Base-by-base conservation (phyloP, 805 yeast genomes). In the Teunomyces lycoperdinae region DNA sequence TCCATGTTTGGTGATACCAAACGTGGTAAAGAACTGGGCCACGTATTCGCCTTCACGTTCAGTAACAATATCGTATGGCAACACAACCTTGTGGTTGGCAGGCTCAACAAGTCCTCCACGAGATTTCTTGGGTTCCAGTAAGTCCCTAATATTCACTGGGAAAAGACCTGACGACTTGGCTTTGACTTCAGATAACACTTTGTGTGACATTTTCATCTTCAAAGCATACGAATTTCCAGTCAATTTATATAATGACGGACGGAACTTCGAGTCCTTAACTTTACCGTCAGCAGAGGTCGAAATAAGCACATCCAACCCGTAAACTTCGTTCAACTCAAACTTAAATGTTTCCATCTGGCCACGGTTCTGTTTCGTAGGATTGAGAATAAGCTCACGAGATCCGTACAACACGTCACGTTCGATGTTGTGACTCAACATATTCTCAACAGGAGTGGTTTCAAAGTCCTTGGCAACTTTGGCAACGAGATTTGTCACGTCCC, bases 71-170 rank as follows among this genome's bases (percentile, higher is more conserved):
- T 85, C 91, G 64, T 85, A 85, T 42, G 88, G 81, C 62, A 77
- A 75, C 60, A 85, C 74, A 38, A 84, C 79, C 51, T 79, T 76
- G 68, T 85, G 91, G 74, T 75, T 80, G 47, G 75, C 71, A 64
- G 88, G 83, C 76, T 86, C 91, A 61, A 78, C 80, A 58, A 86
- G 76, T 44, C 91, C 92, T 69, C 85, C 79, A 63, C 87, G 80
- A 50, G 85, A 83, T 65, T 80, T 85, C 65, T 81, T 77, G 57
- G 87, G 83, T 59, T 87, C 88, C 38, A 78, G 81, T 47, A 86
- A 77, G 57, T 78, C 75, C 65, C 84, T 77, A 57, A 84, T 75
- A 56, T 85, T 74, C 70, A 81, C 81, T 46, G 92, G 92, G 80
- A 83, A 86, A 9, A 61, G 67, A 24, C 79, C 75, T 28, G 81